These are phyloP conservation scores for Spinacia oleracea DNA, from an alignment of 179 eudicot species.

Conservation along the genomic window DNA sequence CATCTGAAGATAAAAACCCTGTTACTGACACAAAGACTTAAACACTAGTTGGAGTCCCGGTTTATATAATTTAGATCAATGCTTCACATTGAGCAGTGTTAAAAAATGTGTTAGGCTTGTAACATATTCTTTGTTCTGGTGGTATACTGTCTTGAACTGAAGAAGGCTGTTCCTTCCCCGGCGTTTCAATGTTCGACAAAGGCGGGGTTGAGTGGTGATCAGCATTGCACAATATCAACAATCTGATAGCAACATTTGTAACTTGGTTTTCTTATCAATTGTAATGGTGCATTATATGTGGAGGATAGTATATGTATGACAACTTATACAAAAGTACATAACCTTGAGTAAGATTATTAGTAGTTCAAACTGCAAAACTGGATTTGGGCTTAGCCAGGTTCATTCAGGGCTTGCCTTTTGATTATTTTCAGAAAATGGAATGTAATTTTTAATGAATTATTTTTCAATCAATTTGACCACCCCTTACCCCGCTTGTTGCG, in stretches of 20 bases:
- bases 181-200: not conserved
- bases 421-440: too few species aligned
- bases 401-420: too few species aligned
- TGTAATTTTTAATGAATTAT: too few species aligned
- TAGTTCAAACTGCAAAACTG: too few species aligned
- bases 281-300: too few species aligned
- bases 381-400: too few species aligned
- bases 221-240: not conserved
- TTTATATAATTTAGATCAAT: not conserved
- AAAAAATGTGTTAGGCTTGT: constrained; percentile 5
- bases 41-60: not conserved
- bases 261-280: too few species aligned
- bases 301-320: too few species aligned
- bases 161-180: not conserved
- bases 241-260: not conserved
- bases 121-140: not conserved
- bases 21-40: constrained; percentile 9
- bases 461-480: too few species aligned
- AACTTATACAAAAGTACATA: too few species aligned
- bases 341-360: too few species aligned
- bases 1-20: constrained; percentile 27
- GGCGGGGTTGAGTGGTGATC: not conserved
- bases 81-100: not conserved
- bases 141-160: not conserved
- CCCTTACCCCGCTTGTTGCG: too few species aligned